These are phyloP conservation scores for Ceratobasidium sp. DNA, from an alignment of 1,284 basidiomycete species.

Conservation along the genomic window DNA sequence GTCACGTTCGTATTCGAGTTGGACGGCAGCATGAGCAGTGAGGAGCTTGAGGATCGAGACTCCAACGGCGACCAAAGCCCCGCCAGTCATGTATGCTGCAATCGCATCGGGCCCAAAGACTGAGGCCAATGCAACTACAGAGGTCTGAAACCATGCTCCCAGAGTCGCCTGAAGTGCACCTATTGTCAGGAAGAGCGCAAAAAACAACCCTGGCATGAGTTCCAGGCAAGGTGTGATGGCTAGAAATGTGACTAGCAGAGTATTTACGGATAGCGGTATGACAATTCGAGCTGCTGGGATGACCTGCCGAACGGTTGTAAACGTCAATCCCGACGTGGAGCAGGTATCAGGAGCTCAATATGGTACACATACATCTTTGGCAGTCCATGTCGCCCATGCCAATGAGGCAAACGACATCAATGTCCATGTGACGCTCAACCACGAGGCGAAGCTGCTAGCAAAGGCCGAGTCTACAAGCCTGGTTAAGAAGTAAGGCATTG, in stretches of 20 bases:
- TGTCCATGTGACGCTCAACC: constrained; percentile 69
- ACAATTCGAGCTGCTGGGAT: constrained; percentile 61
- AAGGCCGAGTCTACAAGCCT: constrained; percentile 63
- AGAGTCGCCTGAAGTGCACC: constrained; percentile 61
- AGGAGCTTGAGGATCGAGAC: constrained; percentile 75
- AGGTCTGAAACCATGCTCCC: constrained; percentile 71
- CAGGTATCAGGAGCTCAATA: constrained; percentile 26
- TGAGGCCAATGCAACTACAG: constrained; percentile 72
- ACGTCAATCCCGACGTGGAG: neutral
- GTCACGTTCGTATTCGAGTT: neutral
- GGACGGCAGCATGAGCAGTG: constrained; percentile 60
- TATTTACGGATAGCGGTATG: constrained; percentile 54
- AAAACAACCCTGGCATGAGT: constrained; percentile 62
- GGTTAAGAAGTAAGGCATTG: constrained; percentile 74
- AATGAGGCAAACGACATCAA: constrained; percentile 69
- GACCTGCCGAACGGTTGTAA: constrained; percentile 47
- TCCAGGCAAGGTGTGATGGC: constrained; percentile 57
- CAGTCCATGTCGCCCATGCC: constrained; percentile 69
- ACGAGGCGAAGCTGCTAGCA: constrained; percentile 68
- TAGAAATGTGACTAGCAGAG: constrained; percentile 62
- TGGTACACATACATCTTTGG: constrained; percentile 60
- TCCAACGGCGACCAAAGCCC: constrained; percentile 76
- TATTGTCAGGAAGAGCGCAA: constrained; percentile 66
- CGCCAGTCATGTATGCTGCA: constrained; percentile 74
- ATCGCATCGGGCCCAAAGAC: constrained; percentile 71